A percentile compares a stretch with the other conserved stretches of the same genome.
These are phyloP conservation scores for Drechslerella dactyloides DNA, from an alignment of 2,329 filamentous ascomycete species.

Conservation along the genomic window DNA sequence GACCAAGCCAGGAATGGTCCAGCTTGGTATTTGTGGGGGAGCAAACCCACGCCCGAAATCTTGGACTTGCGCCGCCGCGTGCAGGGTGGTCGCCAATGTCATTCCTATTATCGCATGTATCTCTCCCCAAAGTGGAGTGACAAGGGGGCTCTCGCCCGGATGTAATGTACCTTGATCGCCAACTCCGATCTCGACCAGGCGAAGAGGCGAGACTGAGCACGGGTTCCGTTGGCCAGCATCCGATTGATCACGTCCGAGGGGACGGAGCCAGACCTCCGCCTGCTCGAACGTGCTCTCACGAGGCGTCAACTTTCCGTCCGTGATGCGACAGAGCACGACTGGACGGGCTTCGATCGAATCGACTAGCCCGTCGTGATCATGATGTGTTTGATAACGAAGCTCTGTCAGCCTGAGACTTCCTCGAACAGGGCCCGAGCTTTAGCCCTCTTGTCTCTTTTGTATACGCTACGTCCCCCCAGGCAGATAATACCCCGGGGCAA, in stretches of 20 bases:
- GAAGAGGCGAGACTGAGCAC: conserved; percentile 24
- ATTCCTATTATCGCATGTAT: conserved; percentile 46
- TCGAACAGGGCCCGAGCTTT: neutral
- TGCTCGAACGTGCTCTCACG: conserved; percentile 21
- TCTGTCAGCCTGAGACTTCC: conserved; percentile 17
- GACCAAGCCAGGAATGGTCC: conserved; percentile 51
- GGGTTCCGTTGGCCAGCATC: conserved; percentile 23
- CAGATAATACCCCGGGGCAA: conserved; percentile 26
- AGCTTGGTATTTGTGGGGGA: conserved; percentile 51
- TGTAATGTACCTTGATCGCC: conserved; percentile 51
- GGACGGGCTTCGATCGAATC: neutral
- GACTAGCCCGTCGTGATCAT: neutral
- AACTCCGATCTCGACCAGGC: conserved; percentile 47
- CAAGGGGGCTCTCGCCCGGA: conserved; percentile 46
- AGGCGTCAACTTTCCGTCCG: conserved; percentile 16
- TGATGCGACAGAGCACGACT: conserved; percentile 27
- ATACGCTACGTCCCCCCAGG: conserved; percentile 4
- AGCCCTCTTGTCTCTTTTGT: no score
- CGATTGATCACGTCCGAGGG: conserved; percentile 18
- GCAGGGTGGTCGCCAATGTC: conserved; percentile 18
- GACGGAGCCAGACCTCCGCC: neutral
- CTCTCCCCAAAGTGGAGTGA: conserved; percentile 51
- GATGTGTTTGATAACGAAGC: neutral
- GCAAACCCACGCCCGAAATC: conserved; percentile 43
- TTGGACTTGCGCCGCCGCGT: conserved; percentile 37